Evolutionary conservation across 208 protist genomes (phyloP).

Genomic region (Leishmania mexicana): DNA sequence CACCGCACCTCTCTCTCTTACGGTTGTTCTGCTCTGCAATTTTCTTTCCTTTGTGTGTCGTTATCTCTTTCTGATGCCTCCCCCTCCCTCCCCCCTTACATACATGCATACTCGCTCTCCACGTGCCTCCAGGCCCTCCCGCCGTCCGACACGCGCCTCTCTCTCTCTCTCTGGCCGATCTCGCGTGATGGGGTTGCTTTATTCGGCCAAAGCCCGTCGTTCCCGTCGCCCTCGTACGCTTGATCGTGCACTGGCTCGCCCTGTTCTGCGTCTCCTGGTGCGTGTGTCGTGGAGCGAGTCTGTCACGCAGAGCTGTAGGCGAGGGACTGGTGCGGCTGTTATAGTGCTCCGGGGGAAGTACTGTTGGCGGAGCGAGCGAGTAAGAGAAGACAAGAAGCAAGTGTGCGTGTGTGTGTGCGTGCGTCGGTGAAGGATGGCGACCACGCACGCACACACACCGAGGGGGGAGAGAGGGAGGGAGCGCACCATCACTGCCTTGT

Average conservation of each 20-base stretch:
- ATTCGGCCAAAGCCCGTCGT: neutral
- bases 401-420: neutral
- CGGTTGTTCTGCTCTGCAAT: neutral
- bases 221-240: neutral
- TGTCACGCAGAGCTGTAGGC: neutral
- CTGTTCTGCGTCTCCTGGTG: neutral
- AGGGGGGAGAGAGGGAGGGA: neutral
- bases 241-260: too few species aligned
- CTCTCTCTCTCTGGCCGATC: neutral
- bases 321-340: neutral
- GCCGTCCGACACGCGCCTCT: too few species aligned
- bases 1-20: neutral
- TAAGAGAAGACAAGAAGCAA: neutral
- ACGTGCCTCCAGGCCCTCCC: neutral
- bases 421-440: neutral
- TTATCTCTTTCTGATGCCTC: neutral
- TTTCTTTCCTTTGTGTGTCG: neutral
- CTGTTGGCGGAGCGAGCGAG: neutral
- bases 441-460: neutral
- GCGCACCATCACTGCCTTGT: neutral
- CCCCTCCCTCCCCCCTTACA: neutral
- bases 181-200: neutral
- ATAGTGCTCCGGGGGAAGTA: neutral
- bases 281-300: neutral
- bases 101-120: neutral